Percentiles rank a stretch among this genome's conserved stretches.
Conservation (phyloP, 2,329 filamentous ascomycete species). For the Dothiorella sarmentorum region DNA sequence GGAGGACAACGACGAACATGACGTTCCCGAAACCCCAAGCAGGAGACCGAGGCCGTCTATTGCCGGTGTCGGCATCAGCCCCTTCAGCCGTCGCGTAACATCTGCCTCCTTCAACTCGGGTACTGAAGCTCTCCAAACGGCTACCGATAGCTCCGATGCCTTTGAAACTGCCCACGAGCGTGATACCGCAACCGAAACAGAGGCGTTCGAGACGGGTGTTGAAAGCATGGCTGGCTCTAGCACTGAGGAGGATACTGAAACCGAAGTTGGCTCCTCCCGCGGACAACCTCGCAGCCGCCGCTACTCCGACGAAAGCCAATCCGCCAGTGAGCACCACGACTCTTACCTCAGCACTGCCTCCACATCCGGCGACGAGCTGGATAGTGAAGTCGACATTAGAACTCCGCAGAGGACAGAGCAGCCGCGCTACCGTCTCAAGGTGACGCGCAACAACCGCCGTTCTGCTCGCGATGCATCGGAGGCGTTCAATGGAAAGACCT, state of each 20-base stretch:
- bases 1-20: slow-evolving; percentile 73
- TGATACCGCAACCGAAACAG: slow-evolving; percentile 73
- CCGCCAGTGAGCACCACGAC: slow-evolving; percentile 54
- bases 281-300: slow-evolving; percentile 35
- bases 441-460: slow-evolving; percentile 59
- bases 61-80: slow-evolving; percentile 24
- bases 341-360: slow-evolving; percentile 88
- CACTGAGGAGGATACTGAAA: slow-evolving; percentile 80
- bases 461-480: slow-evolving; percentile 47
- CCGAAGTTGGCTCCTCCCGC: slow-evolving; percentile 55
- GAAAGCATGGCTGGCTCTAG: slow-evolving; percentile 69
- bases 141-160: slow-evolving; percentile 58
- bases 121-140: slow-evolving; percentile 73
- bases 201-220: slow-evolving; percentile 90
- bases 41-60: slow-evolving; percentile 31
- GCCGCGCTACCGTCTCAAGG: slow-evolving; percentile 67
- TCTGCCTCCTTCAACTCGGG: slow-evolving; percentile 39
- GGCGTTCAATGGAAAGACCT: slow-evolving; percentile 56
- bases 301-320: slow-evolving; percentile 38
- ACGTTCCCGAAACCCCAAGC: slow-evolving; percentile 49
- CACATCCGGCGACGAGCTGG: slow-evolving; percentile 74
- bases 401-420: slow-evolving; percentile 64
- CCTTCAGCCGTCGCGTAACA: slow-evolving; percentile 27
- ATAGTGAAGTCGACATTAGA: slow-evolving; percentile 51
- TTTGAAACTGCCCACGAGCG: slow-evolving; percentile 78